These are phyloP conservation scores for Fusarium sp. DNA, from an alignment of 2,329 filamentous ascomycete genomes.

Conservation along the genomic window DNA sequence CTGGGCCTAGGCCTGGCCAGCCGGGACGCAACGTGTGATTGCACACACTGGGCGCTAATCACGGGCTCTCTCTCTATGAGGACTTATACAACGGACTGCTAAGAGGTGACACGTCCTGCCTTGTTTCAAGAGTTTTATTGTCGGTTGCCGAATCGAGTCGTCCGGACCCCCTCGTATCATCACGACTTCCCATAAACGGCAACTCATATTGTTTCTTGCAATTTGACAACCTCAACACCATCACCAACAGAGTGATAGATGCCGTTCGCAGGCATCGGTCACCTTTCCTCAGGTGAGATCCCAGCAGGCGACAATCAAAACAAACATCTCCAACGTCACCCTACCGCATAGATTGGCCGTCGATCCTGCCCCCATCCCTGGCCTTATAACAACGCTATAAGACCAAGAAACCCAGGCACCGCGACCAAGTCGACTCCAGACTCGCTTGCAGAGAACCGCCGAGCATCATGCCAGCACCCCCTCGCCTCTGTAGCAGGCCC, in stretches of 20 bases:
- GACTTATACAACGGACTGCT: not conserved
- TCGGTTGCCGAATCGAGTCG: slow-evolving; percentile 11
- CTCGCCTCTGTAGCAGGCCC: slow-evolving; percentile 5
- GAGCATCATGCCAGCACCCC: slow-evolving; percentile 23
- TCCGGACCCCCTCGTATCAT: not conserved
- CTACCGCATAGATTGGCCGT: slow-evolving; percentile 21
- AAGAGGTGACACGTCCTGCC: slow-evolving; percentile 8
- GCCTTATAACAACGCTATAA: slow-evolving; percentile 25
- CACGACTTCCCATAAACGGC: slow-evolving; percentile 21
- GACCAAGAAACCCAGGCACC: not conserved
- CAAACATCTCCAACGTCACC: slow-evolving; percentile 31
- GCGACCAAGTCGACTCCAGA: not conserved
- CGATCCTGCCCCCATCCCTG: slow-evolving; percentile 32
- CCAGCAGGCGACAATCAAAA: slow-evolving; percentile 17
- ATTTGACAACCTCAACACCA: slow-evolving; percentile 2
- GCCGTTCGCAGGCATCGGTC: slow-evolving; percentile 10
- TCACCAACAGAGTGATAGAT: slow-evolving; percentile 26
- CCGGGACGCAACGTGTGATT: slow-evolving; percentile 15
- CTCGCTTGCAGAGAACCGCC: slow-evolving; percentile 32
- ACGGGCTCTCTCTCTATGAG: slow-evolving; percentile 13
- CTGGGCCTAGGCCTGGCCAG: not conserved
- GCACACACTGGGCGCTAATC: slow-evolving; percentile 1
- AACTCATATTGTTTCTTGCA: slow-evolving; percentile 2
- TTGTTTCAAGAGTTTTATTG: slow-evolving; percentile 12
- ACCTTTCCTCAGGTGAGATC: slow-evolving; percentile 23